These are phyloP conservation scores for Termitomyces sp. DNA, from an alignment of 768 basidiomycete species.

Conservation along the genomic window DNA sequence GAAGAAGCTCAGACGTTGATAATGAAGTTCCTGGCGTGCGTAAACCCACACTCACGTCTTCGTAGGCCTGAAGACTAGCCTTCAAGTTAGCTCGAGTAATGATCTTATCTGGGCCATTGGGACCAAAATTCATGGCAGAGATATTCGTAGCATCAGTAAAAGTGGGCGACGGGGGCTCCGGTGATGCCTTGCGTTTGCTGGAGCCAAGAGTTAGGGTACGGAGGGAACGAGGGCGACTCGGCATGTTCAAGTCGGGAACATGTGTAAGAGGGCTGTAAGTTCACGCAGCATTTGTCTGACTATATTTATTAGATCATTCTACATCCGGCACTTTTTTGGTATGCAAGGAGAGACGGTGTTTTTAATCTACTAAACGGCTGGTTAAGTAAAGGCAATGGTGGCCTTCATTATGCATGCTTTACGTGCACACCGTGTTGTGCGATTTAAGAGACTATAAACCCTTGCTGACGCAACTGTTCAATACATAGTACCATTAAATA, in stretches of 20 bases:
- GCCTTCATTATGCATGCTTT: background rate
- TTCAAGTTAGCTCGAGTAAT: constrained; percentile 78
- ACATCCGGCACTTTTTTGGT: constrained; percentile 8
- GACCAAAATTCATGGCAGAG: constrained; percentile 72
- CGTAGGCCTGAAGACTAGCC: constrained; percentile 72
- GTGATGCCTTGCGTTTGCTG: constrained; percentile 32
- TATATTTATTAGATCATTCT: constrained; percentile 12
- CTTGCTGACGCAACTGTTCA: background rate
- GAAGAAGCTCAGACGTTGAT: constrained; percentile 2
- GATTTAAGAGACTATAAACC: background rate
- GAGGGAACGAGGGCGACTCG: constrained; percentile 48
- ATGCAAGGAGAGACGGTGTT: background rate
- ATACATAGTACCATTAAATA: background rate
- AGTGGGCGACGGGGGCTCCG: constrained; percentile 73
- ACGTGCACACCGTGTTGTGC: background rate
- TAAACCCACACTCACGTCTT: constrained; percentile 50
- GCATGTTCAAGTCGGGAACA: constrained; percentile 32
- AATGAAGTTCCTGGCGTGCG: background rate
- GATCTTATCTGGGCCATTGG: constrained; percentile 71
- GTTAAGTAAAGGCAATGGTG: background rate
- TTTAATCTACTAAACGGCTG: background rate
- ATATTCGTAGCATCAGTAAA: constrained; percentile 78
- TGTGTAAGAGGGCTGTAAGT: constrained; percentile 3
- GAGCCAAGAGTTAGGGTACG: constrained; percentile 46
- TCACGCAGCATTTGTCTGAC: constrained; percentile 11